phyloP scores from a whole-genome alignment of 129 eudicot species.

The Lactuca saligna region DNA sequence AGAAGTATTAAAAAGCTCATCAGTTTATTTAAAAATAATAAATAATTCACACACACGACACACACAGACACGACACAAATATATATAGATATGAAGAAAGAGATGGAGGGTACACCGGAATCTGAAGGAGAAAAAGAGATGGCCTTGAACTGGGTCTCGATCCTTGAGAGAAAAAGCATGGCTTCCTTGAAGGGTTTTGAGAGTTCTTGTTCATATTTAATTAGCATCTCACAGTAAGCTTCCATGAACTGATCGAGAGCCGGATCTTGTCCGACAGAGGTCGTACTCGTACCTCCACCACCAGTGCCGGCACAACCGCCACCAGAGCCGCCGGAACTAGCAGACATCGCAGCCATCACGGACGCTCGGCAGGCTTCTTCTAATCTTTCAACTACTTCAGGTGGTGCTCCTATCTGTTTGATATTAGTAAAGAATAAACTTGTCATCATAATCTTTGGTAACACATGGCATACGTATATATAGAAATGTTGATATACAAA shows the following conservation, averaged over 20 bases:
- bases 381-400: constrained; percentile 80
- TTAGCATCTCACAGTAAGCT: constrained; percentile 95
- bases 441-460: background rate
- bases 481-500: background rate
- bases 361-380: constrained; percentile 70
- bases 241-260: constrained; percentile 96
- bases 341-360: constrained; percentile 36
- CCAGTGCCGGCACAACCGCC: constrained; percentile 23
- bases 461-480: background rate
- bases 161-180: constrained; percentile 86
- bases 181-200: constrained; percentile 97
- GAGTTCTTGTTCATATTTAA: constrained; percentile 88
- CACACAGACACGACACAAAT: background rate
- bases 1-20: background rate
- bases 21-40: background rate
- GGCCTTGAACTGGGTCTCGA: constrained; percentile 80
- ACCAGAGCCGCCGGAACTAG: constrained; percentile 15
- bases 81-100: constrained; percentile 25
- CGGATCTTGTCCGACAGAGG: constrained; percentile 77
- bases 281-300: constrained; percentile 27
- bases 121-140: constrained; percentile 62
- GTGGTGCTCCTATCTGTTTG: constrained; percentile 90
- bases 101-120: constrained; percentile 44
- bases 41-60: background rate
- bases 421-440: background rate